phyloP scores from a whole-genome alignment of 495 filamentous ascomycete species.

The Daldinia vernicosa region DNA sequence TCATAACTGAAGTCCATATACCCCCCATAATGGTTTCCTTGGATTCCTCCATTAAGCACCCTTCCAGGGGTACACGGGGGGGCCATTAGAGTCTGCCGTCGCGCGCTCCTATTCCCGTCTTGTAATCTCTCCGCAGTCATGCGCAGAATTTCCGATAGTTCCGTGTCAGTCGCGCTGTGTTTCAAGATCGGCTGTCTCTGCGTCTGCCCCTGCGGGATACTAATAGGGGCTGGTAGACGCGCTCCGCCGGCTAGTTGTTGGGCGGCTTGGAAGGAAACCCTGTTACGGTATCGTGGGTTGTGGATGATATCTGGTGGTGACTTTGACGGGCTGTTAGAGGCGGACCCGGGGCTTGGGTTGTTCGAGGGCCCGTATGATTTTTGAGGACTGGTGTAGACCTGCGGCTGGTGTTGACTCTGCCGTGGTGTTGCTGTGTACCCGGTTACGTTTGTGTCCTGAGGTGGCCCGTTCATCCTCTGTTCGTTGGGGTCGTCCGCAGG shows the following conservation, averaged over 20 bases:
- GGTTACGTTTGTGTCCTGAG: background rate
- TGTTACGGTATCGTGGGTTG: constrained; percentile 25
- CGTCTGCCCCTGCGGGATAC: constrained; percentile 14
- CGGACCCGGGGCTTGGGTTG: constrained; percentile 11
- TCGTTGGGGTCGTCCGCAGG: constrained; percentile 1
- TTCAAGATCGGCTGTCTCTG: constrained; percentile 33
- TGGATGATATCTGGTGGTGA: constrained; percentile 33
- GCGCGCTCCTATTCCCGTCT: constrained; percentile 43
- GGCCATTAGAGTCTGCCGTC: constrained; percentile 41
- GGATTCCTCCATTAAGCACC: background rate
- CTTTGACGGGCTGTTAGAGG: constrained; percentile 13
- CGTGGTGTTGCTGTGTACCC: constrained; percentile 19
- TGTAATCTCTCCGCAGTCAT: constrained; percentile 56
- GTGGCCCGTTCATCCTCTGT: background rate
- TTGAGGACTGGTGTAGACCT: constrained; percentile 23
- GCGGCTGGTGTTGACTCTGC: constrained; percentile 18
- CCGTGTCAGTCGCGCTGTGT: constrained; percentile 51
- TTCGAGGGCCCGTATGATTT: constrained; percentile 16
- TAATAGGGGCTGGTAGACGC: constrained; percentile 32
- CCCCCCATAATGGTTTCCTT: background rate
- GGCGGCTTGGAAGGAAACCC: constrained; percentile 31
- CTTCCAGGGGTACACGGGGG: constrained; percentile 6
- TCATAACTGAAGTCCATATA: background rate
- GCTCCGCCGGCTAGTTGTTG: constrained; percentile 40
- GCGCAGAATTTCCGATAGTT: constrained; percentile 52